Evolutionary conservation across 192 early-diverging fungal genomes (phyloP), one percentile per base, ranked within the genome.

Genomic region (Kappamyces sp.): DNA sequence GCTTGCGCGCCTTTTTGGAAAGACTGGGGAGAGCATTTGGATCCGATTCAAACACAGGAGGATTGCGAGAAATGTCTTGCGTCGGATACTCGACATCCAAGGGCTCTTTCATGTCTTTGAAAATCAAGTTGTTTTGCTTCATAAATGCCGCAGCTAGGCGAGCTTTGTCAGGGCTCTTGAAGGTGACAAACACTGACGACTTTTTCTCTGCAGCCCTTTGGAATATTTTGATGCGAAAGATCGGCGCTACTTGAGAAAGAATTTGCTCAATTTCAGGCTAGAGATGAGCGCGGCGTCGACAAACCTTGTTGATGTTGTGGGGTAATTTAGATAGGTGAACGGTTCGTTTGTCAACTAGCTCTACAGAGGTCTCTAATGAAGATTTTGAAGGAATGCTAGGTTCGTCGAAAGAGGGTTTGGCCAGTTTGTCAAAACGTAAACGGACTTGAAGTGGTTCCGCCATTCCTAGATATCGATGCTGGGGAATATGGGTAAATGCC

Each of bases 251-350:
- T 4, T 6, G 0, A 12, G 54, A 15, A 6, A 55, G 12, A 8
- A 33, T 43, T 2, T 5, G 3, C 32, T 55, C 54, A 22, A 55
- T 15, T 33, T 55, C 54, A 15, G 32, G 22, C 54, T 55, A 5
- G 15, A n/a, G n/a, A n/a, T n/a, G n/a, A n/a, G 12, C 12, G 29
- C 11, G 29, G 41, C 22, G 31, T 1, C 9, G 22, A n/a, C 3
- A 14, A 43, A 55, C 54, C 32, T 55, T 55, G 38, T 55, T 55
- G 38, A 55, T 55, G 38, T 55, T 55, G 40, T 55, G 54, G 12
- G 54, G 54, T 43, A 15, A 8, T 11, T 55, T 55, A 5, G 34
- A 32, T 43, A 55, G 29, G 22, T 55, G 54, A 5, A 55, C 40
- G 7, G 54, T 32, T 33, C 32, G 41, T n/a, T 55, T 43, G 32